A percentile compares a stretch with the other conserved stretches of the same genome.
Evolutionary conservation across 352 stramenopile species (phyloP).

Genomic region (Plasmopara viticola): DNA sequence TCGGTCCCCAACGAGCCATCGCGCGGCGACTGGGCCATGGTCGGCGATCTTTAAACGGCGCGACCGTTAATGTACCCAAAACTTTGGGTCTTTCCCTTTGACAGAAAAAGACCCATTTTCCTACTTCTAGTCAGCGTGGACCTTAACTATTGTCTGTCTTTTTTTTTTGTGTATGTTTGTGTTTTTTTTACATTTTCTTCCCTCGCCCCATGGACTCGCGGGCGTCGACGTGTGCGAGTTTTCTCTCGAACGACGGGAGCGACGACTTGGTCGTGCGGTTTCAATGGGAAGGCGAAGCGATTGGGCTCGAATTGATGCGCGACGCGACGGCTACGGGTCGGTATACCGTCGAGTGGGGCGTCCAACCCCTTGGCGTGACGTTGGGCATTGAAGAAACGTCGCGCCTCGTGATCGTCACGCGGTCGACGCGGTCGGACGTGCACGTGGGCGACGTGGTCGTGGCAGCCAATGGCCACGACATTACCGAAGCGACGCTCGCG

Average conservation of each 20-base stretch:
- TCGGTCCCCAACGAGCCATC: background rate
- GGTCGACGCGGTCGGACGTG: constrained; percentile 47
- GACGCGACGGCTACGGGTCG: constrained; percentile 12
- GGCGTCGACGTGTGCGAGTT: constrained; percentile 28
- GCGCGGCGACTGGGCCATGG: constrained; percentile 12
- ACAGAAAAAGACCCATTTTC: too few relatives aligned
- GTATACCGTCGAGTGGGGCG: constrained; percentile 37
- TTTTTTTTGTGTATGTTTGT: too few relatives aligned
- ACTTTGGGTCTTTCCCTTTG: too few relatives aligned
- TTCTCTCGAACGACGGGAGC: constrained; percentile 35
- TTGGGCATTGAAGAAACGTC: constrained; percentile 72
- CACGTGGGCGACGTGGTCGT: constrained; percentile 51
- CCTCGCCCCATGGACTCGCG: constrained; percentile 3
- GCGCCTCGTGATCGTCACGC: constrained; percentile 57
- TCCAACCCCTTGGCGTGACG: constrained; percentile 51
- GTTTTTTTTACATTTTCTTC: too few relatives aligned
- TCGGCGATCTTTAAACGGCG: too few relatives aligned
- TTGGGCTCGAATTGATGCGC: constrained; percentile 55
- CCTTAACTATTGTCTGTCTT: too few relatives aligned
- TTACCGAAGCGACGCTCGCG: constrained; percentile 53
- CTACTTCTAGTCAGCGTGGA: too few relatives aligned
- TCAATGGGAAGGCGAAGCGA: constrained; percentile 44
- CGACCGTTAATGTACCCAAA: too few relatives aligned
- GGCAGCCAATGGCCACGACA: constrained; percentile 28
- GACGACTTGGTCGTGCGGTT: constrained; percentile 54